phyloP scores from a whole-genome alignment of 441 rosid genomes.

The Jatropha multifida region DNA sequence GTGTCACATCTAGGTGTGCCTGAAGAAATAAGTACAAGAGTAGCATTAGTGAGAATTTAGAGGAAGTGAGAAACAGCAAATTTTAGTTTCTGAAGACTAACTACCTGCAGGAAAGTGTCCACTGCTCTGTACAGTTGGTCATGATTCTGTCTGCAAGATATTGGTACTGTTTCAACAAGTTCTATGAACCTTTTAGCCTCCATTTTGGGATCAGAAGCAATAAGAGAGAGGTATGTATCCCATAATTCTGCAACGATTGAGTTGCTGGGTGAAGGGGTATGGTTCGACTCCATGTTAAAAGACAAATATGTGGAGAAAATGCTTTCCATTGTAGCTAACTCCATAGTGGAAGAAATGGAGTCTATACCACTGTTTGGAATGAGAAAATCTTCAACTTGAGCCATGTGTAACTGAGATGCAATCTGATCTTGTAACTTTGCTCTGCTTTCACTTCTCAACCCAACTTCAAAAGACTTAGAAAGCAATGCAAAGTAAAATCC shows the following conservation, averaged over 20 bases:
- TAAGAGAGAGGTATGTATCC: slow-evolving; percentile 52
- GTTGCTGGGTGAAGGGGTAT: slow-evolving; percentile 42
- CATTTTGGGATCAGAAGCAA: slow-evolving; percentile 52
- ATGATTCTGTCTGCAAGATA: slow-evolving; percentile 60
- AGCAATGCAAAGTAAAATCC: slow-evolving; percentile 73
- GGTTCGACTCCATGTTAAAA: slow-evolving; percentile 31
- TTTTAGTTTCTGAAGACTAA: slow-evolving; percentile 6
- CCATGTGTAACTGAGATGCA: slow-evolving; percentile 44
- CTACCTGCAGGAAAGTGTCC: slow-evolving; percentile 60
- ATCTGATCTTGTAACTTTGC: slow-evolving; percentile 58
- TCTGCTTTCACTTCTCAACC: slow-evolving; percentile 40
- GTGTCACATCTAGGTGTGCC: slow-evolving; percentile 52
- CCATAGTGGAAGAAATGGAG: slow-evolving; percentile 40
- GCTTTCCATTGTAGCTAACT: slow-evolving; percentile 55
- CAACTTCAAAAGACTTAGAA: slow-evolving; percentile 45
- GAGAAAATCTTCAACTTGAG: slow-evolving; percentile 55
- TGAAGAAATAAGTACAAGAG: slow-evolving; percentile 23
- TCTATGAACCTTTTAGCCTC: slow-evolving; percentile 45
- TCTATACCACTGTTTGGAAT: slow-evolving; percentile 34
- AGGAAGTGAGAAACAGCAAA: neutral
- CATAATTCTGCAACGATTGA: slow-evolving; percentile 56
- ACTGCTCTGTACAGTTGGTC: slow-evolving; percentile 68
- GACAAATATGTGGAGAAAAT: slow-evolving; percentile 52
- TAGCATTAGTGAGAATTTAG: neutral
- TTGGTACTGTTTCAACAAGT: slow-evolving; percentile 58